Evolutionary conservation across 2,329 filamentous ascomycete species (phyloP).

Genomic region (Clonostachys solani): DNA sequence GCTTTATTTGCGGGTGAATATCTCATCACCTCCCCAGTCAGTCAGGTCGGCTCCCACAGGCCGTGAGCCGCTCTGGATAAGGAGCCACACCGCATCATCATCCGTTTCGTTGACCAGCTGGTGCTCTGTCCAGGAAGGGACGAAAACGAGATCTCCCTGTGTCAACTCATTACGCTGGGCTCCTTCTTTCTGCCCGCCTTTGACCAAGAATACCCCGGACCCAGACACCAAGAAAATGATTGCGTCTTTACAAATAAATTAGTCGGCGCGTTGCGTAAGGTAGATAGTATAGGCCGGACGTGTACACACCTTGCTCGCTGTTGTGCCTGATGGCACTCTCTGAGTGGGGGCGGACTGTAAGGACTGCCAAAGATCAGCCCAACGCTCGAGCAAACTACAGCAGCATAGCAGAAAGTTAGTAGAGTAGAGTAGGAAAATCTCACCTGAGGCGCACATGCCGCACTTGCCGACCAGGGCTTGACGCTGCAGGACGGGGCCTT

Average conservation of each 20-base stretch:
- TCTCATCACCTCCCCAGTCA: slow-evolving; percentile 53
- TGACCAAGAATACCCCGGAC: slow-evolving; percentile 54
- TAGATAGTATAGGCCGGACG: neutral
- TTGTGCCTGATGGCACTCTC: slow-evolving; percentile 64
- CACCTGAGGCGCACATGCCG: slow-evolving; percentile 64
- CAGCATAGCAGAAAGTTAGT: slow-evolving; percentile 5
- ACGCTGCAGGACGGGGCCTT: slow-evolving; percentile 24
- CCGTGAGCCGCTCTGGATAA: slow-evolving; percentile 56
- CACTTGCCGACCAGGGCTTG: slow-evolving; percentile 61
- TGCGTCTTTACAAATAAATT: slow-evolving; percentile 41
- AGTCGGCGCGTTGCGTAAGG: neutral
- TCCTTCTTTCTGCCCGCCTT: slow-evolving; percentile 45
- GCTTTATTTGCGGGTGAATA: slow-evolving; percentile 10
- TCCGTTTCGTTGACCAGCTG: slow-evolving; percentile 64
- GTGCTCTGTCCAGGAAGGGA: slow-evolving; percentile 68
- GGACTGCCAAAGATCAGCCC: slow-evolving; percentile 32
- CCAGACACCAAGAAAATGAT: slow-evolving; percentile 65
- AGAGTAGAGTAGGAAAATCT: slow-evolving; percentile 16
- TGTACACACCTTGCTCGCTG: slow-evolving; percentile 55
- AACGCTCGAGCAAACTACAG: slow-evolving; percentile 11
- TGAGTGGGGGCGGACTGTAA: slow-evolving; percentile 60
- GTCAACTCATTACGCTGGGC: slow-evolving; percentile 50
- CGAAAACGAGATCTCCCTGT: slow-evolving; percentile 65
- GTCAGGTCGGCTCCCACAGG: slow-evolving; percentile 60
- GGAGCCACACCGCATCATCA: slow-evolving; percentile 57